phyloP scores from a whole-genome alignment of 2,329 filamentous ascomycete species.

The Ophiocordyceps polyrhachis-furcata region DNA sequence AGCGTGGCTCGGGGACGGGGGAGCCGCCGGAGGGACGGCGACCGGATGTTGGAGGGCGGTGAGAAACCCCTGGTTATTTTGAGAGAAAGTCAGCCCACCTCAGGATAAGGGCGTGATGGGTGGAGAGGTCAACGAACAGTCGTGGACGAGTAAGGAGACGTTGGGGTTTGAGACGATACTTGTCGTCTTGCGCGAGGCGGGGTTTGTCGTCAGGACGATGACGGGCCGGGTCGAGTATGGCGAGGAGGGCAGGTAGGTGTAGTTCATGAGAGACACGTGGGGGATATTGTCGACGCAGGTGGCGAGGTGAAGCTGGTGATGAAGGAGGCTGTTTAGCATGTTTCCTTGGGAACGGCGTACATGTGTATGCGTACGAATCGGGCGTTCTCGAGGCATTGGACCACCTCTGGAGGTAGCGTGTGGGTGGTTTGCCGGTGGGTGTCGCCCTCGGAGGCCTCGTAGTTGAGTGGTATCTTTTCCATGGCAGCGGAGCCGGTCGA shows the following conservation, averaged over 20 bases:
- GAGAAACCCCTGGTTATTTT: constrained; percentile 52
- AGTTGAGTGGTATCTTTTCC: constrained; percentile 53
- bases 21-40: constrained; percentile 41
- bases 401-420: constrained; percentile 64
- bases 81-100: not conserved
- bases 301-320: constrained; percentile 68
- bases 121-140: constrained; percentile 33
- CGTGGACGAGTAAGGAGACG: constrained; percentile 88
- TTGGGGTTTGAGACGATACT: constrained; percentile 73
- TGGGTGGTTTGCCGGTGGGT: constrained; percentile 52
- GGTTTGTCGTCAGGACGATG: constrained; percentile 86
- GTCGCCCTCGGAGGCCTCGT: constrained; percentile 55
- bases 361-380: constrained; percentile 69
- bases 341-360: not conserved
- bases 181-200: constrained; percentile 57
- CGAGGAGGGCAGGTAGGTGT: constrained; percentile 79
- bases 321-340: not conserved
- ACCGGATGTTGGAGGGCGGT: constrained; percentile 61
- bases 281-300: constrained; percentile 71
- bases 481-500: constrained; percentile 17
- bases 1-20: constrained; percentile 44
- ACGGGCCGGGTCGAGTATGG: constrained; percentile 53
- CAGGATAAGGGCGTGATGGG: not conserved
- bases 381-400: constrained; percentile 82
- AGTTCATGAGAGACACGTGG: constrained; percentile 96